phyloP scores from a whole-genome alignment of 805 yeast genomes.

The Blastobotrys robertii region DNA sequence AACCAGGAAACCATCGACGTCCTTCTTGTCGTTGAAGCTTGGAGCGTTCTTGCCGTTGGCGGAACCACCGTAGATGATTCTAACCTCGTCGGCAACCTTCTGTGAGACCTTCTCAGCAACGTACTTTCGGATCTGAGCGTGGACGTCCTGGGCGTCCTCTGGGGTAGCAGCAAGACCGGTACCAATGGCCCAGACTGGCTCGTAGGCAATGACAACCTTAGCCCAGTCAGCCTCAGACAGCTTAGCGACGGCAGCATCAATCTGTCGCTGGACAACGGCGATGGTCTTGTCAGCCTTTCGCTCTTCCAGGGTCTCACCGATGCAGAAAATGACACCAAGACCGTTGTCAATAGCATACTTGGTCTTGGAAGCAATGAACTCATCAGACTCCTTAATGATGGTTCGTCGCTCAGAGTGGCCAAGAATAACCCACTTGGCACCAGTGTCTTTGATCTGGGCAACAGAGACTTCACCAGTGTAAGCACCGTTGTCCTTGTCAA shows the following conservation, averaged over 20 bases:
- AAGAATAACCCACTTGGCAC: conserved; percentile 87
- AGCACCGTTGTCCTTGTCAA: conserved; percentile 85
- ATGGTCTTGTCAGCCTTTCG: conserved; percentile 83
- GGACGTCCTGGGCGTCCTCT: conserved; percentile 94
- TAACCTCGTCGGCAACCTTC: conserved; percentile 62
- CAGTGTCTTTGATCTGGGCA: conserved; percentile 78
- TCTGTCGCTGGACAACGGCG: conserved; percentile 79
- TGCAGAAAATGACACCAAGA: conserved; percentile 85
- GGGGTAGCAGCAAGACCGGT: conserved; percentile 99
- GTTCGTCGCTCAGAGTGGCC: conserved; percentile 99
- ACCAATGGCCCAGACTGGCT: conserved; percentile 99
- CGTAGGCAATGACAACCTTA: conserved; percentile 90
- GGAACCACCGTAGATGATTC: conserved; percentile 98
- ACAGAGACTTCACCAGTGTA: conserved; percentile 96
- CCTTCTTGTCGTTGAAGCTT: conserved; percentile 82
- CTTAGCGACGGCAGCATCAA: conserved; percentile 74
- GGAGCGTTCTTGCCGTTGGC: conserved; percentile 91
- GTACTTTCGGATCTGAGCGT: conserved; percentile 77
- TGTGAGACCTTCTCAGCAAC: conserved; percentile 68
- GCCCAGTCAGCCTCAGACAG: conserved; percentile 70
- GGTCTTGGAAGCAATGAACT: conserved; percentile 86
- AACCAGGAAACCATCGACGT: conserved; percentile 97
- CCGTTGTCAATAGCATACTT: conserved; percentile 88
- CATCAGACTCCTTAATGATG: conserved; percentile 81
- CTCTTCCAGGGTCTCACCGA: conserved; percentile 96